These are phyloP conservation scores for Leptomonas pyrrhocoris DNA, from an alignment of 208 protist species.

Conservation along the genomic window DNA sequence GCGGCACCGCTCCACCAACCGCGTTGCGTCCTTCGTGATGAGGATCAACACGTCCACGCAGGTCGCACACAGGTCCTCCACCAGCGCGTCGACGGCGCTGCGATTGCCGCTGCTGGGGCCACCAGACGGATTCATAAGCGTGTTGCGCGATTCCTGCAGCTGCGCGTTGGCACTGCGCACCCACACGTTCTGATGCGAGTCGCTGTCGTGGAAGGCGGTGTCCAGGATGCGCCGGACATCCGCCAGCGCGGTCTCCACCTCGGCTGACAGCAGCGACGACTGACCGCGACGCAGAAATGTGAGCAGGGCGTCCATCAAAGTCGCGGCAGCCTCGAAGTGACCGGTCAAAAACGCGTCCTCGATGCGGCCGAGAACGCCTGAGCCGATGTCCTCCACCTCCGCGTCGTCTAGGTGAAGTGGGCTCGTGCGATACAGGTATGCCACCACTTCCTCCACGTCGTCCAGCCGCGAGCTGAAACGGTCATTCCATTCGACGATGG, in stretches of 20 bases:
- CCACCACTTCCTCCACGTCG: conserved; percentile 37
- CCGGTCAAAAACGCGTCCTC: conserved; percentile 70
- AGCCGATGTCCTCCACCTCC: conserved; percentile 44
- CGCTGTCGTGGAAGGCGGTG: conserved; percentile 27
- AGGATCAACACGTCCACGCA: conserved; percentile 71
- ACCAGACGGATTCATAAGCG: conserved; percentile 21
- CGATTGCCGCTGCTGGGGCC: conserved; percentile 4
- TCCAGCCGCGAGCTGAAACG: conserved; percentile 33
- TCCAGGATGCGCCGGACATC: conserved; percentile 66
- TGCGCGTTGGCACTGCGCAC: conserved; percentile 49
- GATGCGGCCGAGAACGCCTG: conserved; percentile 51
- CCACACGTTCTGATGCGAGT: conserved; percentile 42
- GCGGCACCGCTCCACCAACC: conserved; percentile 55
- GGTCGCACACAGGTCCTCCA: conserved; percentile 55
- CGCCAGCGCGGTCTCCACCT: conserved; percentile 62
- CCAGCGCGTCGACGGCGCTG: conserved; percentile 21
- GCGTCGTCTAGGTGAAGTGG: conserved; percentile 18
- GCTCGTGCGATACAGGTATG: conserved; percentile 25
- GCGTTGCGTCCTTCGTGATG: conserved; percentile 64
- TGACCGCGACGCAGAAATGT: conserved; percentile 41
- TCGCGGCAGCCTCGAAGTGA: conserved; percentile 45
- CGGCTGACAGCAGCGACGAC: conserved; percentile 46
- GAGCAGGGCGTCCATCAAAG: conserved; percentile 63
- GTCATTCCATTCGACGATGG: conserved; percentile 65
- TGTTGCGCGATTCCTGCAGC: conserved; percentile 55